phyloP scores from a whole-genome alignment of 23 red algal species.

The Pyropia haitanensis region DNA sequence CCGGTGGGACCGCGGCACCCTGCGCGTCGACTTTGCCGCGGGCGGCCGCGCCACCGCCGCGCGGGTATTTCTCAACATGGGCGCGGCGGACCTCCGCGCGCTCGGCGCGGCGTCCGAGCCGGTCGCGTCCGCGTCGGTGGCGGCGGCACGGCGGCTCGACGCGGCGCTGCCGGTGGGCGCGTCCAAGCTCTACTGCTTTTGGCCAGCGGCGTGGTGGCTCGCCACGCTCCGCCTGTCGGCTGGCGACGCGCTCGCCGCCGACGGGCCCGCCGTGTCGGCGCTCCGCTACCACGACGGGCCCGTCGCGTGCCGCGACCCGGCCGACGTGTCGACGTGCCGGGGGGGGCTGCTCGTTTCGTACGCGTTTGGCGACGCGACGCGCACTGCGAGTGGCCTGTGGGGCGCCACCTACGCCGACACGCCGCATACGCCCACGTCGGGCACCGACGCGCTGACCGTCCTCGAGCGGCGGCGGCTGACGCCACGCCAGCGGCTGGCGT shows the following conservation, averaged over 20 bases:
- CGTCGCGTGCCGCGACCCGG: conserved; percentile 13
- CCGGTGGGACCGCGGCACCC: neutral
- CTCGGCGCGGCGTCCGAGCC: conserved; percentile 34
- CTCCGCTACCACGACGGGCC: conserved; percentile 47
- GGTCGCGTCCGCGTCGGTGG: conserved; percentile 5
- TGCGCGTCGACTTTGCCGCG: conserved; percentile 3
- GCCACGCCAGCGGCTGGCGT: conserved; percentile 11
- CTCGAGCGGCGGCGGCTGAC: conserved; percentile 10
- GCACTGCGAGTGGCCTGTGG: conserved; percentile 1
- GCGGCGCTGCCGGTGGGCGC: neutral
- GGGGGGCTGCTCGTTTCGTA: conserved; percentile 34
- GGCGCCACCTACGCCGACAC: conserved; percentile 5
- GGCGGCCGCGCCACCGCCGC: neutral
- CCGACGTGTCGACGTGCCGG: neutral
- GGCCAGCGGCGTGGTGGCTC: conserved; percentile 47
- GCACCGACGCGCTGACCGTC: conserved; percentile 7
- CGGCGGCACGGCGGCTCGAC: conserved; percentile 3
- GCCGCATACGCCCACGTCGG: conserved; percentile 18
- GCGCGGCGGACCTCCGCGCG: conserved; percentile 22
- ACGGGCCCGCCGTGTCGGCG: neutral
- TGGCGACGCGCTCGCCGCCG: neutral
- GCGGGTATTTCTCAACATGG: conserved; percentile 31
- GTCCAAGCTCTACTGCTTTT: conserved; percentile 45
- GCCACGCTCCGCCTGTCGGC: conserved; percentile 10
- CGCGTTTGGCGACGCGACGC: conserved; percentile 3